Base-by-base conservation (phyloP, 1,139 yeast genomes). In the Hyphopichia burtonii region DNA sequence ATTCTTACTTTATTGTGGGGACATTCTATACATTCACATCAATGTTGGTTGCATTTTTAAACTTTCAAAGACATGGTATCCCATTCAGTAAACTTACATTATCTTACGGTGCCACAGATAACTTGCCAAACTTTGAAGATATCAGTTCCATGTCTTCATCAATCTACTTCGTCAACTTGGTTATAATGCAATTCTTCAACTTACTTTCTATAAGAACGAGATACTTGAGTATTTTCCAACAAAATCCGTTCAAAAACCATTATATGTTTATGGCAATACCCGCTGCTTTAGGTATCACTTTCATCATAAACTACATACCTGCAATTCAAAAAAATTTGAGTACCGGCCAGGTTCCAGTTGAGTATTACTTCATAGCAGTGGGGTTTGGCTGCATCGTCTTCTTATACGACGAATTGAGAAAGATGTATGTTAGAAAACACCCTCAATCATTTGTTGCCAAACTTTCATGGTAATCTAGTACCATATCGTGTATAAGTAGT, bases 131-230 rank as follows among this genome's bases (percentile, higher is more conserved):
- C 14, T 57, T 68, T 34, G 48, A 41, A 10, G 47, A 58, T 3
- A 47, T 59, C 34, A 53, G 61, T 42, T 62, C 63, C 40, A 58
- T 56, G 37, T 74, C 77, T 1, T 73, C 78, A 1, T 69, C 78
- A 16, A 71, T 76, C 37, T 77, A 76, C 55, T 77, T 77, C 51
- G 63, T 69, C 41, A 74, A 73, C 43, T 59, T 77, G 63, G 80
- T 77, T 5, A 66, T 76, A 34, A 58, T 76, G 66, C 82, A 77
- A 54, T 63, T 69, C 47, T 74, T 75, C 59, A 76, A 76, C 49
- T 56, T 76, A 48, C 49, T 76, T 52, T 65, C 77, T 1, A 66
- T 73, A 36, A 63, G 82, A 54, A 72, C 77, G 1, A 63, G 81
- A 45, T 59, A 63, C 42, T 58, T 71, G 47, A 67, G 76, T 48